Conservation (phyloP, 169 alveolate genomes). For the Pseudocohnilembus persalinus region DNA sequence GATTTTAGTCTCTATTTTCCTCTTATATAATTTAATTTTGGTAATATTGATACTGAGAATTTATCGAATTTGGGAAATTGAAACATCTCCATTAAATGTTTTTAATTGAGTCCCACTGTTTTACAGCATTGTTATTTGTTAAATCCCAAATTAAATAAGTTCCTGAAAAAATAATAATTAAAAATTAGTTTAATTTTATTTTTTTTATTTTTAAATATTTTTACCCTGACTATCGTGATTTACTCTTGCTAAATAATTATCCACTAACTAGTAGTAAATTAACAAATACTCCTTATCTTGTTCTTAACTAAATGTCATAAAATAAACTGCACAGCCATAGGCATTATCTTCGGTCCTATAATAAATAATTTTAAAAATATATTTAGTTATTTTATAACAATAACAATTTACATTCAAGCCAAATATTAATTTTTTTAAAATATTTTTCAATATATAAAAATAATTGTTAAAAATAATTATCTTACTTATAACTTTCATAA, state of each 20-base stretch:
- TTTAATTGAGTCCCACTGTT: conserved; percentile 42
- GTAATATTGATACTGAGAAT: conserved; percentile 40
- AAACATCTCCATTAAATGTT: conserved; percentile 35
- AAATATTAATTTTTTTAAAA: too few species aligned
- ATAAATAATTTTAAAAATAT: neutral
- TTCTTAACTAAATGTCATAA: conserved; percentile 39
- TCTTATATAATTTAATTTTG: conserved; percentile 8
- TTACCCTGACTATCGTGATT: conserved; percentile 43
- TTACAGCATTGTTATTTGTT: conserved; percentile 39
- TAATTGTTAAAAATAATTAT: too few species aligned
- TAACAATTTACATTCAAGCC: conserved; percentile 14
- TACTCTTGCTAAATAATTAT: conserved; percentile 35
- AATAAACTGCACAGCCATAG: conserved; percentile 43
- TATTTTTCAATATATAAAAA: too few species aligned
- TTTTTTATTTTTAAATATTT: too few species aligned
- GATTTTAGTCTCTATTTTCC: conserved; percentile 10
- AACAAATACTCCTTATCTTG: conserved; percentile 33
- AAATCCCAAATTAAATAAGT: conserved; percentile 45
- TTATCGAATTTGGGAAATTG: conserved; percentile 44
- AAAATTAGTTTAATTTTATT: too few species aligned
- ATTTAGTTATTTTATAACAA: neutral
- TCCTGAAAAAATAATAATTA: neutral
- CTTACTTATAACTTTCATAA: conserved; percentile 23
- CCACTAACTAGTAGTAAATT: conserved; percentile 39
- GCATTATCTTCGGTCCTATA: conserved; percentile 5